Evolutionary conservation across 306 rosid genomes (phyloP).

Genomic region (Abrus pulchellus): DNA sequence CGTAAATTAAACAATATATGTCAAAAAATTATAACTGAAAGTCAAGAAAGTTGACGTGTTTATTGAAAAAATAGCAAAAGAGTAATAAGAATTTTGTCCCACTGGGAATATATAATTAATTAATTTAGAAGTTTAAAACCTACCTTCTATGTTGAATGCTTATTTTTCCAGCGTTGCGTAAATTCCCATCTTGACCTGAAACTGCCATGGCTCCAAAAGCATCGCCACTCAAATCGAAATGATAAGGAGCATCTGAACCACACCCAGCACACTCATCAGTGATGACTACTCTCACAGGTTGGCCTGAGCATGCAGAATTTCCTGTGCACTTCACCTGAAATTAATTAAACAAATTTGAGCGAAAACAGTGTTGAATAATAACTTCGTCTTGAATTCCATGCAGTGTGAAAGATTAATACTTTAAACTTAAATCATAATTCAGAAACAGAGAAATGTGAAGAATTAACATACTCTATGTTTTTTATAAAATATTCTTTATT

Average conservation of each 20-base stretch:
- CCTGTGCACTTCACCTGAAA: constrained; percentile 75
- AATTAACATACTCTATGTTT: no score
- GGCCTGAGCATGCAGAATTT: constrained; percentile 67
- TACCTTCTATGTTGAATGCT: constrained; percentile 73
- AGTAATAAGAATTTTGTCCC: neutral
- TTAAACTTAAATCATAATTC: no score
- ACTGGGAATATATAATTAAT: neutral
- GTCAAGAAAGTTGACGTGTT: constrained; percentile 36
- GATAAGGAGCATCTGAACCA: constrained; percentile 58
- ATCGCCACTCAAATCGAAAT: constrained; percentile 84
- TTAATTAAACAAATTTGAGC: neutral
- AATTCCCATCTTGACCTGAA: constrained; percentile 55
- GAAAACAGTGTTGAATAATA: neutral
- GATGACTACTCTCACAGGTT: constrained; percentile 64
- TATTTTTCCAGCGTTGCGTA: constrained; percentile 66
- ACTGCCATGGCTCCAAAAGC: constrained; percentile 92
- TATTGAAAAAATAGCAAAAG: neutral
- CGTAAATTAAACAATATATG: neutral
- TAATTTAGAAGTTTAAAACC: neutral
- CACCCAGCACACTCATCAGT: constrained; percentile 84
- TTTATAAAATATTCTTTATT: no score
- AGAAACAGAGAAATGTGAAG: no score
- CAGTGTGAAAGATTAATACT: no score
- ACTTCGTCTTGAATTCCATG: neutral
- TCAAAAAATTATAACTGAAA: neutral